Conservation (phyloP, 2,329 filamentous ascomycete genomes). For the Arthrobotrys sphaeroides region DNA sequence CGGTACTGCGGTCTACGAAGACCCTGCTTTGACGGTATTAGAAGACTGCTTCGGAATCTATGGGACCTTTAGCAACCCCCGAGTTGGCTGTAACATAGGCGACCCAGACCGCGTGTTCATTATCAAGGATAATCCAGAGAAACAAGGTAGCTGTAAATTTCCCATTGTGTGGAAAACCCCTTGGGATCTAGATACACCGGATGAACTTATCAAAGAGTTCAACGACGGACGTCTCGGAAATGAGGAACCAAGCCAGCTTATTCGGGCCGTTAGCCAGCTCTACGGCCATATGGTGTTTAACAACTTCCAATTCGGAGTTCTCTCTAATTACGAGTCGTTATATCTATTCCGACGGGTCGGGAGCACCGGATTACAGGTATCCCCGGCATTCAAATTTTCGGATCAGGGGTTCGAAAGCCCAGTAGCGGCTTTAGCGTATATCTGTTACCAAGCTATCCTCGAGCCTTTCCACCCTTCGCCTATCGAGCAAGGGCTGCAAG, state of each 20-base stretch:
- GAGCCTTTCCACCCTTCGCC: slow-evolving; percentile 4
- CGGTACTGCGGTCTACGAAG: background rate
- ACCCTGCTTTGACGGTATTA: background rate
- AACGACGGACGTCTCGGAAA: background rate
- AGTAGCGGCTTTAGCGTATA: slow-evolving; percentile 11
- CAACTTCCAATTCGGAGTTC: slow-evolving; percentile 5
- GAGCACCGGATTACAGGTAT: background rate
- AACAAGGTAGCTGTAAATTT: background rate
- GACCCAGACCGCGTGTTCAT: slow-evolving; percentile 24
- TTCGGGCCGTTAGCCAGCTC: slow-evolving; percentile 8
- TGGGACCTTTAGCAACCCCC: background rate
- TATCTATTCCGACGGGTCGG: slow-evolving; percentile 16
- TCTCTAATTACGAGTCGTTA: slow-evolving; percentile 7
- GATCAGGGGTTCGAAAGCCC: slow-evolving; percentile 6
- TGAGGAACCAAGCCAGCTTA: background rate
- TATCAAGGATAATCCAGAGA: background rate
- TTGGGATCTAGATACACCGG: background rate
- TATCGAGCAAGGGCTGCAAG: background rate
- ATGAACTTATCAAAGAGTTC: background rate
- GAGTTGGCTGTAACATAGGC: background rate
- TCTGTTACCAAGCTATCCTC: background rate
- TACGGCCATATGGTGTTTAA: slow-evolving; percentile 28
- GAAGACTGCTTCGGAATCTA: slow-evolving; percentile 6
- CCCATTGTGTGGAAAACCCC: slow-evolving; percentile 18
- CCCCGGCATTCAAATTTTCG: slow-evolving; percentile 7